Conservation (phyloP, 345 rosid genomes). For the Arabidopsis arenosa region DNA sequence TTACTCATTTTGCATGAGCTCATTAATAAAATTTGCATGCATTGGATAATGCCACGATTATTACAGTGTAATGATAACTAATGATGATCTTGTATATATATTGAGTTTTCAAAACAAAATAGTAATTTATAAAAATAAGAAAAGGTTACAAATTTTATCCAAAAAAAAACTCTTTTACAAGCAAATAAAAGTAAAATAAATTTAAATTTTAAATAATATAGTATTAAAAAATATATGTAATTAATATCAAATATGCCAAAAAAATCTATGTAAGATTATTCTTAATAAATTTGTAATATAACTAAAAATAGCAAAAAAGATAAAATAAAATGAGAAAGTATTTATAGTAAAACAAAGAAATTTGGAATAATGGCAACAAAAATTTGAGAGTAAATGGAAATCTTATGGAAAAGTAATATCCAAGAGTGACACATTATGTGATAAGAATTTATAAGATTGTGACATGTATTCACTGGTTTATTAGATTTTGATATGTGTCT, state of each 20-base stretch:
- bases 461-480: background rate
- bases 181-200: background rate
- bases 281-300: background rate
- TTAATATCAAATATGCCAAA: background rate
- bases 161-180: background rate
- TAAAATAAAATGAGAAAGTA: background rate
- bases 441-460: background rate
- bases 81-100: conserved; percentile 13
- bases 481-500: background rate
- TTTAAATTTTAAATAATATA: background rate
- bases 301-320: background rate
- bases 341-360: no score
- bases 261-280: background rate
- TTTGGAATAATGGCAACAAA: background rate
- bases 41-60: background rate
- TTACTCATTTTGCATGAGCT: conserved; percentile 11
- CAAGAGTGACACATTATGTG: background rate
- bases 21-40: conserved; percentile 13
- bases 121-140: background rate
- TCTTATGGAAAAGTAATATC: background rate
- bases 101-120: background rate
- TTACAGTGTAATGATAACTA: background rate
- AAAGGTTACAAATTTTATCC: background rate
- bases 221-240: background rate
- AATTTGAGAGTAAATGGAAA: background rate